Base-by-base conservation (phyloP, 2,329 filamentous ascomycete species). In the Pezizomycotina sp. region DNA sequence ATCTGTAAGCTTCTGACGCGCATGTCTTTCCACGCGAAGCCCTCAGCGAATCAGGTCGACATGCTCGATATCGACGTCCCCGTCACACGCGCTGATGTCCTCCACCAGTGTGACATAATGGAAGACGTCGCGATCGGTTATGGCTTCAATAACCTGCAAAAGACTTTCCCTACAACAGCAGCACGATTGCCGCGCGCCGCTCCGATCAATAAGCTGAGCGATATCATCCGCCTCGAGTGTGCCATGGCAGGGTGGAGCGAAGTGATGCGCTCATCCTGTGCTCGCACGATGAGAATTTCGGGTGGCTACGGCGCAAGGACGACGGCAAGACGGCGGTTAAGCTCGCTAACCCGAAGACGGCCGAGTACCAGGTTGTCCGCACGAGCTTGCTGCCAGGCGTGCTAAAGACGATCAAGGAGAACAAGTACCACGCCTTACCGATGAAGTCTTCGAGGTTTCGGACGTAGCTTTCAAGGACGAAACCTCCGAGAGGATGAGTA, bases 71-170 rank as follows among this genome's bases (percentile, higher is more conserved):
- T 95, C 18, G 68, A 75, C 22, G 71, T 95, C 15, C 89, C 89
- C 6, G 72, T 84, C 20, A 95, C 84, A 29, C 73, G 89, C 45
- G 86, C 89, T 30, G 89, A 98, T 57, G 77, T 98, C 26, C 73
- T 98, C 20, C 89, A 98, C 59, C 79, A 93, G 55, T 91, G 83
- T 52, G 89, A 98, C 56, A 80, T 98, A 49, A 98, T 98, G 86
- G 89, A 98, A 62, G 91, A 98, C 55, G 75, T 91, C 13, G 89
- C 83, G 25, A 89, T 98, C 47, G 83, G 82, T 34, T 93, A 95
- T 58, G 89, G 91, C 48, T 98, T 92, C 69, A 98, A 98, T 66
- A 82, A 79, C 46, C 74, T 98, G 12, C 84, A 86, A 1, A 76
- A 83, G 34, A 74, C 77, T 31, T 82, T 86, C 53, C 83, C 84